Base-by-base conservation (phyloP, 1,139 yeast genomes). In the Candida sanyaensis region DNA sequence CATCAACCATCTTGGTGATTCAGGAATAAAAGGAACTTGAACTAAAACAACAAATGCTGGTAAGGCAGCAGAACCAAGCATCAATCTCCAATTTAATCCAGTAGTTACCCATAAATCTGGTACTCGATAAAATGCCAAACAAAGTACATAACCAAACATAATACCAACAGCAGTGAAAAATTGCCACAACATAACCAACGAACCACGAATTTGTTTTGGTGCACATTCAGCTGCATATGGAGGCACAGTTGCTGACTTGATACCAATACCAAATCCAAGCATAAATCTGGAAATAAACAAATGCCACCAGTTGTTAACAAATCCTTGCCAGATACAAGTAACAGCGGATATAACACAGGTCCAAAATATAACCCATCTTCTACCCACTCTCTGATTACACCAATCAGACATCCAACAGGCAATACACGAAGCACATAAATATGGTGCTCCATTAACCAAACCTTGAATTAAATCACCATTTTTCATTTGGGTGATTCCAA, bases 171-270 rank as follows among this genome's bases (percentile, higher is more conserved):
- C 96, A 8, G 96, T 88, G 79, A 88, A 88, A 64, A 86, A 80
- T 69, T 88, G 96, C 96, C 96, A 88, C 73, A 85, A 78, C 93
- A 88, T 87, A 44, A 88, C 91, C 52, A 88, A 69, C 2, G 91
- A 81, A 53, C 96, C 96, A 61, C 96, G 77, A 53, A 88, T 83
- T 34, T 77, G 76, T 37, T 86, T 84, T 2, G 96, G 96, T 4
- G 89, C 73, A 64, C 90, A 84, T 63, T 88, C 96, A 8, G 95
- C 91, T 33, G 91, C 78, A 60, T 84, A 86, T 13, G 88, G 88
- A 11, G 95, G 95, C 10, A 86, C 89, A 21, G 95, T 87, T 8
- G 92, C 86, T 13, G 88, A 82, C 61, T 86, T 86, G 47, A 89
- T 87, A 51, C 96, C 96, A 55, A 88, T 77, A 50, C 95, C 95